A percentile compares a stretch with the other conserved stretches of the same genome.
These are phyloP conservation scores for Dissophora globulifera DNA, from an alignment of 192 early-diverging fungal species.

Conservation along the genomic window DNA sequence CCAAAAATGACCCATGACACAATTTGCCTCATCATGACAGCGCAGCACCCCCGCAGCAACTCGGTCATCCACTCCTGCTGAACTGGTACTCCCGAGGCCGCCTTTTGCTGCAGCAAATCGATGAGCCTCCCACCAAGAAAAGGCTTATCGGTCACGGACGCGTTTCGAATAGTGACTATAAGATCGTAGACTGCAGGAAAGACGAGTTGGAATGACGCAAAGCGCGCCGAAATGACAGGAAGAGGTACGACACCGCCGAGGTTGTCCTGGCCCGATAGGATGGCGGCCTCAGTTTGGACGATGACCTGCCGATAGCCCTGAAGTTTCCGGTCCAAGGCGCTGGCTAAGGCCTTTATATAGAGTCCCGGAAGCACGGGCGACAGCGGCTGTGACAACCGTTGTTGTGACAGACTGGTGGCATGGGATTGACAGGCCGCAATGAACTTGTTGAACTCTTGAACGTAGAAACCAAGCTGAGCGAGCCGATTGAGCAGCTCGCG, in stretches of 20 bases:
- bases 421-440: conserved; percentile 26
- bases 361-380: conserved; percentile 10
- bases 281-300: conserved; percentile 58
- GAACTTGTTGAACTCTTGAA: conserved; percentile 55
- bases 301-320: conserved; percentile 59
- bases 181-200: conserved; percentile 60
- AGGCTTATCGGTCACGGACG: conserved; percentile 22
- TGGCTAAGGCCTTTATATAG: conserved; percentile 65
- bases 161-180: conserved; percentile 45
- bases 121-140: conserved; percentile 62
- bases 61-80: conserved; percentile 58
- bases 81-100: conserved; percentile 62
- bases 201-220: conserved; percentile 63
- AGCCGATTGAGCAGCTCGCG: conserved; percentile 67
- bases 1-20: conserved; percentile 78
- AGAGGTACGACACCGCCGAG: conserved; percentile 60
- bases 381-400: too few relatives aligned
- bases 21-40: conserved; percentile 68
- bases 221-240: conserved; percentile 45
- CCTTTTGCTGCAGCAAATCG: conserved; percentile 61
- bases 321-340: conserved; percentile 55
- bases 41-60: conserved; percentile 58
- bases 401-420: background rate
- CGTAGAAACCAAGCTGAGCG: conserved; percentile 67
- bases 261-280: conserved; percentile 64